Evolutionary conservation across 345 rosid species (phyloP).

Genomic region (Isatis tinctoria): DNA sequence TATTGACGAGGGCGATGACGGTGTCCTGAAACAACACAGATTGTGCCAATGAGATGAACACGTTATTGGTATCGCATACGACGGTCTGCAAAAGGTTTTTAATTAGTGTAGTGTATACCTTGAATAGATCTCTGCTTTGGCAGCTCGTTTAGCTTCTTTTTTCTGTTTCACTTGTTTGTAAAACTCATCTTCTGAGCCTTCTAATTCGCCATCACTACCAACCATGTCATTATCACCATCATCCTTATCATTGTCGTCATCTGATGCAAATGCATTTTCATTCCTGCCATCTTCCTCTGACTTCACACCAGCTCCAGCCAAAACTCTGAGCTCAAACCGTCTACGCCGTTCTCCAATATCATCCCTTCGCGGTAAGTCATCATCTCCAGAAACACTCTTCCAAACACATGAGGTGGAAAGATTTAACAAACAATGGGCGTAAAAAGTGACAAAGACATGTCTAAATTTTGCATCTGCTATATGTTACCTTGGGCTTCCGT

Average conservation of each 20-base stretch:
- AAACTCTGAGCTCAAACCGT: constrained; percentile 74
- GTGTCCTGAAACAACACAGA: constrained; percentile 22
- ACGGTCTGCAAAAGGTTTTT: background rate
- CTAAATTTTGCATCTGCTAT: background rate
- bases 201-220: constrained; percentile 34
- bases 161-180: constrained; percentile 55
- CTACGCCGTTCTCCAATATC: constrained; percentile 95
- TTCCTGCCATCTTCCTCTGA: constrained; percentile 52
- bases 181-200: constrained; percentile 57
- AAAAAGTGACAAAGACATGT: background rate
- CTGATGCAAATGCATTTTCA: constrained; percentile 30
- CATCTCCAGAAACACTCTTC: constrained; percentile 80
- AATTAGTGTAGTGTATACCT: constrained; percentile 34
- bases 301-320: constrained; percentile 72
- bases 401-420: background rate
- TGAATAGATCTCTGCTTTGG: constrained; percentile 60
- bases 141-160: constrained; percentile 56
- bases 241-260: constrained; percentile 20
- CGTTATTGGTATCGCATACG: background rate
- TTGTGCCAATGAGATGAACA: background rate
- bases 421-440: background rate
- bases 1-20: constrained; percentile 33
- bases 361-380: constrained; percentile 83
- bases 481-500: constrained; percentile 58
- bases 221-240: constrained; percentile 30